A percentile compares a stretch with the other conserved stretches of the same genome.
phyloP scores from a whole-genome alignment of 2,329 filamentous ascomycete genomes.

The Pseudogymnoascus sp. region DNA sequence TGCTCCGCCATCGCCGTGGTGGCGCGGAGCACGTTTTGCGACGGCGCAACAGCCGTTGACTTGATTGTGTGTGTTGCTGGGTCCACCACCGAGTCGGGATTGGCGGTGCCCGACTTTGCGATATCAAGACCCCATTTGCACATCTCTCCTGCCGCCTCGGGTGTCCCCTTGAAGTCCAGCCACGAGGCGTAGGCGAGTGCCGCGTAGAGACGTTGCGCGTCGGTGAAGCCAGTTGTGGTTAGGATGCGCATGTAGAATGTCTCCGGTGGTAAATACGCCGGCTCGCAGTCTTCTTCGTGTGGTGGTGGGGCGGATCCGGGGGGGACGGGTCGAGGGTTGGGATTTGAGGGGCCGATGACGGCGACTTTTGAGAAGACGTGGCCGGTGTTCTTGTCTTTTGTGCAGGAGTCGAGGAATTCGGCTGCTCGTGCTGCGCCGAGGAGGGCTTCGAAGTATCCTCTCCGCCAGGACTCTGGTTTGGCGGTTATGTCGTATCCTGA shows the following conservation, averaged over 20 bases:
- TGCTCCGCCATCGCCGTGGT: conserved; percentile 74
- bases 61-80: conserved; percentile 56
- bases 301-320: conserved; percentile 56
- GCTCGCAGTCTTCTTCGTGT: conserved; percentile 66
- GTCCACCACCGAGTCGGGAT: conserved; percentile 47
- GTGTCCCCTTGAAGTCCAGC: conserved; percentile 66
- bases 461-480: conserved; percentile 53
- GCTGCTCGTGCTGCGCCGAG: conserved; percentile 70
- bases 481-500: conserved; percentile 60
- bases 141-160: conserved; percentile 60
- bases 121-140: conserved; percentile 71
- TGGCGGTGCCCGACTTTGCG: conserved; percentile 49
- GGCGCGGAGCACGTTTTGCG: conserved; percentile 65
- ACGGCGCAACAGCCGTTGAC: conserved; percentile 49
- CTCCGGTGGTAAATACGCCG: conserved; percentile 63
- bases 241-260: conserved; percentile 75
- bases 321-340: conserved; percentile 65
- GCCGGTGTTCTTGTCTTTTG: conserved; percentile 58
- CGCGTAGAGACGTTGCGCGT: conserved; percentile 72
- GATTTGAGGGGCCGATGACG: conserved; percentile 77
- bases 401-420: conserved; percentile 74
- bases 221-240: conserved; percentile 69
- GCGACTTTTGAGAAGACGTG: conserved; percentile 64
- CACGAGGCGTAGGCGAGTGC: conserved; percentile 78
- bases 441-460: conserved; percentile 76